Evolutionary conservation across 352 stramenopile genomes (phyloP).

Genomic region (Thalassiosira mediterranea): DNA sequence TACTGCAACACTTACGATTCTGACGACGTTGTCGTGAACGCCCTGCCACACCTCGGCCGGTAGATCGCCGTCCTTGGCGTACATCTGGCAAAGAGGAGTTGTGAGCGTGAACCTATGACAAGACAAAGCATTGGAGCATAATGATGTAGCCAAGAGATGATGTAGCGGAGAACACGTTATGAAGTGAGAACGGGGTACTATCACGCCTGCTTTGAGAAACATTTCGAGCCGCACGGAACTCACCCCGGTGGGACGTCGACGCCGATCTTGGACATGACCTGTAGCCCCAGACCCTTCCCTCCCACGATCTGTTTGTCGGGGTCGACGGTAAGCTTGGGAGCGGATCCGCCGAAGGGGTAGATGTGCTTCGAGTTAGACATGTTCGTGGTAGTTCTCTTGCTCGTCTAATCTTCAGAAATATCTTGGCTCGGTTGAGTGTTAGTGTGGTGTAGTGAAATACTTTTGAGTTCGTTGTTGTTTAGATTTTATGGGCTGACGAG

Average conservation of each 20-base stretch:
- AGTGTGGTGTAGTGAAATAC: too few species aligned
- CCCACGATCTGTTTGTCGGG: constrained; percentile 67
- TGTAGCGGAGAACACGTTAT: too few species aligned
- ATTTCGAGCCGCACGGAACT: too few species aligned
- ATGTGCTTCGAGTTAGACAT: constrained; percentile 47
- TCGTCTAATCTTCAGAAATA: too few species aligned
- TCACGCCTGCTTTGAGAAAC: too few species aligned
- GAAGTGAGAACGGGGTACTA: too few species aligned
- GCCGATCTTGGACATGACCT: constrained; percentile 75
- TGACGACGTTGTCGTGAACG: constrained; percentile 64
- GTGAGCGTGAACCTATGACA: constrained; percentile 60
- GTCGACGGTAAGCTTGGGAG: constrained; percentile 44
- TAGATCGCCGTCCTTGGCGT: constrained; percentile 57
- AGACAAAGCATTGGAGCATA: too few species aligned
- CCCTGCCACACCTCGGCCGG: constrained; percentile 63
- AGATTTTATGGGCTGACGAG: too few species aligned
- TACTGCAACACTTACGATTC: constrained; percentile 54
- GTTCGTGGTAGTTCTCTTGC: too few species aligned
- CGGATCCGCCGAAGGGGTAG: constrained; percentile 73
- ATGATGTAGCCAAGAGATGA: too few species aligned
- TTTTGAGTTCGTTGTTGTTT: too few species aligned
- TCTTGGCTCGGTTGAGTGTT: too few species aligned
- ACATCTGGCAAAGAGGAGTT: constrained; percentile 66
- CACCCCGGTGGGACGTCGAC: constrained; percentile 68
- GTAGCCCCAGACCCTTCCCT: constrained; percentile 71